Conservation (phyloP, 2,329 filamentous ascomycete genomes). For the Bipolaris zeicola region DNA sequence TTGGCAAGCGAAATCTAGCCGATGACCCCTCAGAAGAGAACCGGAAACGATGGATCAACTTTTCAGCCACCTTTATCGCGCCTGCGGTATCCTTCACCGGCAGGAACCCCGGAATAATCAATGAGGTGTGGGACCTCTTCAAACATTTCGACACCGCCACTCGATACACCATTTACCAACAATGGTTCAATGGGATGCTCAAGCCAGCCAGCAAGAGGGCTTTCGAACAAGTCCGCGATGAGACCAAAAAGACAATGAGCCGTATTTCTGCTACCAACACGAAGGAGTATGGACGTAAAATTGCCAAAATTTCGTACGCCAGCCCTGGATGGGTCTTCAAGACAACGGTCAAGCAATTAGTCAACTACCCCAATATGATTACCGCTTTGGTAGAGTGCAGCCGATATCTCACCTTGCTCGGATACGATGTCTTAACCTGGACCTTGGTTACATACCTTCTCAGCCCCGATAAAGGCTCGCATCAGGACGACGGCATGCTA, state of each 20-base stretch:
- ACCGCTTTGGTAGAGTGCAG: constrained; percentile 94
- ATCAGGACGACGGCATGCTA: constrained; percentile 70
- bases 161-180: constrained; percentile 87
- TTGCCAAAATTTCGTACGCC: constrained; percentile 90
- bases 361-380: constrained; percentile 93
- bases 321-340: constrained; percentile 91
- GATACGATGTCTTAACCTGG: constrained; percentile 93
- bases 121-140: constrained; percentile 84
- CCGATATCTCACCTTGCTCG: constrained; percentile 89
- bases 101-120: constrained; percentile 80
- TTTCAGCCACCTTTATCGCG: constrained; percentile 82
- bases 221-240: constrained; percentile 75
- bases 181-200: constrained; percentile 69
- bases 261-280: constrained; percentile 87
- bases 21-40: constrained; percentile 75
- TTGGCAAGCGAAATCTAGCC: constrained; percentile 76
- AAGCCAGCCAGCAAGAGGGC: constrained; percentile 75
- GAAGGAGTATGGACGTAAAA: constrained; percentile 79
- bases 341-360: constrained; percentile 86
- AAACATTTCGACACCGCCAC: constrained; percentile 75
- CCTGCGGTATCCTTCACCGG: constrained; percentile 87
- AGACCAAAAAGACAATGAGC: constrained; percentile 87
- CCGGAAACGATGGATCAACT: constrained; percentile 77
- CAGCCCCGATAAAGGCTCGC: constrained; percentile 61
- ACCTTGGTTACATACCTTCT: constrained; percentile 77